These are phyloP conservation scores for Draba incana DNA, from an alignment of 345 rosid genomes.

Conservation along the genomic window DNA sequence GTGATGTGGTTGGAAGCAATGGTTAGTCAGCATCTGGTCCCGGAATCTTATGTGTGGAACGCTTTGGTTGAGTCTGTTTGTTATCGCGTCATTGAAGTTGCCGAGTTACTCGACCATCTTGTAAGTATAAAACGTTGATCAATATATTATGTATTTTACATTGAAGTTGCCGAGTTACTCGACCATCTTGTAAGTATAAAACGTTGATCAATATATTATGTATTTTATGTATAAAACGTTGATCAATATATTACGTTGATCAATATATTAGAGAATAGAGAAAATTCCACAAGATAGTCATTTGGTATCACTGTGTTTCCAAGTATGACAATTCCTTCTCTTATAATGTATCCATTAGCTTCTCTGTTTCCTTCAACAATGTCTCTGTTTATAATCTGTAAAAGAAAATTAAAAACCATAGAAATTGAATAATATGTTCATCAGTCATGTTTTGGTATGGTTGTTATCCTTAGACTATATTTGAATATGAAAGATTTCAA, in stretches of 20 bases:
- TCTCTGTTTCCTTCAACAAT: conserved; percentile 67
- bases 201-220: background rate
- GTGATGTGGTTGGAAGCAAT: conserved; percentile 92
- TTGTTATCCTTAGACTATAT: too few relatives aligned
- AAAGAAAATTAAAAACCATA: too few relatives aligned
- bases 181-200: conserved; percentile 31
- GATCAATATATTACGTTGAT: too few relatives aligned
- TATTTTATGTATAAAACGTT: conserved; percentile 36
- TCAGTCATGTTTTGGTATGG: too few relatives aligned
- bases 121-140: background rate
- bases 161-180: conserved; percentile 36
- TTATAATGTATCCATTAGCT: conserved; percentile 65
- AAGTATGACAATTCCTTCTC: conserved; percentile 71
- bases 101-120: conserved; percentile 38
- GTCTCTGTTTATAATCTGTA: conserved; percentile 75
- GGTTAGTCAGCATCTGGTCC: conserved; percentile 66
- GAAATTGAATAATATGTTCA: conserved; percentile 22
- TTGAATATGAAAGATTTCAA: too few relatives aligned
- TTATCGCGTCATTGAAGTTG: conserved; percentile 40
- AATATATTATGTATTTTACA: background rate
- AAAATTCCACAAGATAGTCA: conserved; percentile 48
- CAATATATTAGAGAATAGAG: conserved; percentile 4
- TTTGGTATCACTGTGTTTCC: conserved; percentile 58
- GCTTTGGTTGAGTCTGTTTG: conserved; percentile 67
- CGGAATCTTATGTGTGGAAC: conserved; percentile 60